phyloP scores from a whole-genome alignment of 1,284 basidiomycete genomes.

The Puccinia triticina region DNA sequence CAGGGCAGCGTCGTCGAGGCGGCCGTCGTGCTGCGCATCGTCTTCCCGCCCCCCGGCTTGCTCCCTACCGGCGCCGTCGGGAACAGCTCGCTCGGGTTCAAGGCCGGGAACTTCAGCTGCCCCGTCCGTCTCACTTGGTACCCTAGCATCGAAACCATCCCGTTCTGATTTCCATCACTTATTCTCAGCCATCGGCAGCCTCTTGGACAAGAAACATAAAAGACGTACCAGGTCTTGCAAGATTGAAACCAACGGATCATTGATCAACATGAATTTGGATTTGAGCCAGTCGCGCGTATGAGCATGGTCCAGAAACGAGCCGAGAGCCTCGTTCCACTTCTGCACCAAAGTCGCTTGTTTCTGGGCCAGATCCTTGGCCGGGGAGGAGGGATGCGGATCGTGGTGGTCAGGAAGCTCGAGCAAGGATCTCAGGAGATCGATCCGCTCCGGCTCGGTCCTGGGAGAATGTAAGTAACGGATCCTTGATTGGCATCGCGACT shows the following conservation, averaged over 20 bases:
- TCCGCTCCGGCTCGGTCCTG: not conserved
- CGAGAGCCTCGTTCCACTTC: slow-evolving; percentile 1
- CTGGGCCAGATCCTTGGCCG: not conserved
- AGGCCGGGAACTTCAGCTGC: slow-evolving; percentile 1
- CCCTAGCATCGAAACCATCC: slow-evolving; percentile 8
- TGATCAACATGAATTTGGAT: slow-evolving; percentile 16
- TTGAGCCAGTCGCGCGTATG: not conserved
- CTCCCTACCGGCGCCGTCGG: not conserved
- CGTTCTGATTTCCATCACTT: not conserved
- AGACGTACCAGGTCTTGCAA: slow-evolving; percentile 30
- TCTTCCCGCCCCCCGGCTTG: not conserved
- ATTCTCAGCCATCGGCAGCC: too few relatives aligned
- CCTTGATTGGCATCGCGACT: slow-evolving; percentile 89
- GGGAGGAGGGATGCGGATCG: not conserved
- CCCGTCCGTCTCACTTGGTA: slow-evolving; percentile 4
- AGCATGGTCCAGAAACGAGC: not conserved
- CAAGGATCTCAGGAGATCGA: slow-evolving; percentile 5
- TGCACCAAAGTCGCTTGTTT: not conserved
- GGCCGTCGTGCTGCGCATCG: not conserved
- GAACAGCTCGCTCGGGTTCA: slow-evolving; percentile 12
- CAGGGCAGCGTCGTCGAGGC: not conserved
- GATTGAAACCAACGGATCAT: slow-evolving; percentile 8
- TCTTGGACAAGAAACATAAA: not conserved
- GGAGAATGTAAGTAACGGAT: slow-evolving; percentile 73
- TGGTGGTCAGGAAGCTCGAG: slow-evolving; percentile 9